Conservation (phyloP, 2,329 filamentous ascomycete genomes). For the Rutstroemia sp. region DNA sequence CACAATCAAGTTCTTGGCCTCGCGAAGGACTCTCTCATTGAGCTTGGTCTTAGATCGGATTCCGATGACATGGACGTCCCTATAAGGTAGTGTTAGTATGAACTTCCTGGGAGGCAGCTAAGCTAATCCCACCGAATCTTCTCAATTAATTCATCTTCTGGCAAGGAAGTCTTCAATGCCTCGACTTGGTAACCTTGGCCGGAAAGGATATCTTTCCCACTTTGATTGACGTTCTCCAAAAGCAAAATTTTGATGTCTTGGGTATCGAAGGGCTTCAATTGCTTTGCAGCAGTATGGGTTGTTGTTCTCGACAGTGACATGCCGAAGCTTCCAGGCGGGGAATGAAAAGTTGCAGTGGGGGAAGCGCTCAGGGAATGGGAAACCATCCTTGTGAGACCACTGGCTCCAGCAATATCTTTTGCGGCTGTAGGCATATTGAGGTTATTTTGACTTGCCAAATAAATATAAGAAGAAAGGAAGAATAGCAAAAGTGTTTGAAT, state of each 20-base stretch:
- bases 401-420: constrained; percentile 40
- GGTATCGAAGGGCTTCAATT: constrained; percentile 90
- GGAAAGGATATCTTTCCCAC: constrained; percentile 74
- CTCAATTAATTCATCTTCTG: constrained; percentile 89
- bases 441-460: not conserved
- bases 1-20: constrained; percentile 91
- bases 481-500: not conserved
- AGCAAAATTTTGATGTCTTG: constrained; percentile 95
- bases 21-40: constrained; percentile 71
- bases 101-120: not conserved
- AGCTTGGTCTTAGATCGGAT: constrained; percentile 98
- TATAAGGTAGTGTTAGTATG: constrained; percentile 32
- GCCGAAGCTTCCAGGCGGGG: constrained; percentile 56
- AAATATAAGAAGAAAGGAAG: not conserved
- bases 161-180: constrained; percentile 76
- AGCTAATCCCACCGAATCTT: constrained; percentile 67
- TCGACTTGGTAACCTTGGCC: constrained; percentile 95
- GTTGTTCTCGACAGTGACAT: constrained; percentile 35
- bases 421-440: constrained; percentile 27
- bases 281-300: constrained; percentile 48
- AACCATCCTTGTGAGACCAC: constrained; percentile 33
- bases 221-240: constrained; percentile 91
- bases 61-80: constrained; percentile 93
- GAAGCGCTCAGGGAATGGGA: constrained; percentile 61
- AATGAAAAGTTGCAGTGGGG: constrained; percentile 61